phyloP scores from a whole-genome alignment of 169 alveolate genomes.

The Sarcocystis neurona region DNA sequence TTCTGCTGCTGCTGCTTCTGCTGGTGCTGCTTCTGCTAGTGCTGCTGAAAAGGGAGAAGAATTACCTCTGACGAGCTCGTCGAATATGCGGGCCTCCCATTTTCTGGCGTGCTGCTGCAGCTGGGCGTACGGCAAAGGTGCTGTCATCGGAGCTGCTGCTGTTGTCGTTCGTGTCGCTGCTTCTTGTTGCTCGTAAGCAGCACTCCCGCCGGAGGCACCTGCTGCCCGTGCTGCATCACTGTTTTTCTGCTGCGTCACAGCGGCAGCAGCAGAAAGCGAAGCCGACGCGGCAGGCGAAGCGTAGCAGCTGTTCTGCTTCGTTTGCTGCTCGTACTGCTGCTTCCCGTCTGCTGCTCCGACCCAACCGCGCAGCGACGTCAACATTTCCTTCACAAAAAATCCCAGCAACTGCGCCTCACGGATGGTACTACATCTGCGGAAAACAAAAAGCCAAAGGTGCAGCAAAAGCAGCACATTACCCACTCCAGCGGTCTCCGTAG shows the following conservation, averaged over 20 bases:
- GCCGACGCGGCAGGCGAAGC: too few relatives aligned
- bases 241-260: too few relatives aligned
- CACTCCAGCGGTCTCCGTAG: too few relatives aligned
- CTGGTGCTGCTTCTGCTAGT: not conserved
- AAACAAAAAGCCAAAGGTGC: not conserved
- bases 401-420: slow-evolving; percentile 62
- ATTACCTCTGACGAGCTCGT: slow-evolving; percentile 31
- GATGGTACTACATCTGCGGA: slow-evolving; percentile 53
- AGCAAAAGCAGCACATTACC: not conserved
- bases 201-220: not conserved
- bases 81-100: slow-evolving; percentile 56
- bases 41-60: not conserved
- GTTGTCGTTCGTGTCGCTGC: too few relatives aligned
- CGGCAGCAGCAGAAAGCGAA: too few relatives aligned
- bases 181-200: too few relatives aligned
- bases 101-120: slow-evolving; percentile 50
- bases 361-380: slow-evolving; percentile 41
- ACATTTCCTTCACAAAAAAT: slow-evolving; percentile 44
- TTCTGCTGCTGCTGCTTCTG: too few relatives aligned
- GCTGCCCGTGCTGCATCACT: too few relatives aligned
- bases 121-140: slow-evolving; percentile 16
- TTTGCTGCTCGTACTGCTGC: slow-evolving; percentile 24
- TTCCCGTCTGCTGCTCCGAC: slow-evolving; percentile 25
- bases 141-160: too few relatives aligned
- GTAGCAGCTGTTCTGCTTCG: slow-evolving; percentile 40